Evolutionary conservation across 2,329 filamentous ascomycete species (phyloP), one percentile per base, ranked within the genome.

Genomic region (Ploettnerulaceae sp.): DNA sequence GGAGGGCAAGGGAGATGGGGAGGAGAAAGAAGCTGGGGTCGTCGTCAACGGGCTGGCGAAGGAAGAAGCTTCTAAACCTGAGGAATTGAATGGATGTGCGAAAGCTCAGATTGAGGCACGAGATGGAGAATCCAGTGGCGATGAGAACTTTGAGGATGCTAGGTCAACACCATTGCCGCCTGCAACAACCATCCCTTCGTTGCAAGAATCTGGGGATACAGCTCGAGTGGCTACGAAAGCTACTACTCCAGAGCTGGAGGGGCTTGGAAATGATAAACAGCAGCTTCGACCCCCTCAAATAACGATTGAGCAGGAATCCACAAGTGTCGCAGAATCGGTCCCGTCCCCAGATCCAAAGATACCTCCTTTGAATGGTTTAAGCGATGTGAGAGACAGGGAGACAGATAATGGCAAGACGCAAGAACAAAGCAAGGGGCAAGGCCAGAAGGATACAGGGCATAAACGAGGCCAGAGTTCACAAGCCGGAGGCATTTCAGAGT

Each of bases 401-500:
- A 20, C 26, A 37, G 28, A 46, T 21, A 31, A 37, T 11, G 8
- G 21, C 18, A 12, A 37, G 26, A 29, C 37, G 21, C 29, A 31
- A 22, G 34, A 48, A 21, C n/a, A 36, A 11, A 48, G 28, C 9
- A 15, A 37, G 20, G 29, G 42, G 22, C 26, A 35, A 18, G 34
- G 38, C 20, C 17, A 40, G n/a, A 44, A 32, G n/a, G 33, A 38
- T 7, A 41, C 24, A 17, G 49, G 52, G 4, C 56, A 59, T 40
- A 49, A 31, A 21, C 55, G 54, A 35, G 51, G 42, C 15, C 36
- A 57, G 25, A 57, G 52, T 25, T 60, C 56, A 12, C 54, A 46
- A 17, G 51, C 37, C 4, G 55, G 53, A 25, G 60, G 56, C 2
- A 58, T 65, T 26, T 95, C 90, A 7, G 89, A 95, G 67, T 97